Conservation (phyloP, 1,284 basidiomycete genomes). For the Apiotrichum sp. region DNA sequence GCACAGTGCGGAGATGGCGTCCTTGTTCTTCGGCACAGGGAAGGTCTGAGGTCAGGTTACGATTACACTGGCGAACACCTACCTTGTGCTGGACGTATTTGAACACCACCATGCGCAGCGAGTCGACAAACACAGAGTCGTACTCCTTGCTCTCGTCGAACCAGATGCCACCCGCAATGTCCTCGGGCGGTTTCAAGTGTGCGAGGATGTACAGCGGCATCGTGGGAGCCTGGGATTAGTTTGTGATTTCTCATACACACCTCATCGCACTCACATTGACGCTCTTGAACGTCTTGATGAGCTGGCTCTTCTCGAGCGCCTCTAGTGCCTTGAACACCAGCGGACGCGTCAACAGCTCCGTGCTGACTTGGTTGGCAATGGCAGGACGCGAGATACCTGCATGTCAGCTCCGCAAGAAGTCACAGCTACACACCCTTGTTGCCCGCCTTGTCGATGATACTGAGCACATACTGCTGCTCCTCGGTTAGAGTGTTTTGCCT, state of each 20-base stretch:
- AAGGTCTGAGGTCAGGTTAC: conserved; percentile 23
- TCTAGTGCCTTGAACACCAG: conserved; percentile 36
- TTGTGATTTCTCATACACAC: not conserved
- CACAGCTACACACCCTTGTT: conserved; percentile 15
- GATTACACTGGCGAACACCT: conserved; percentile 1
- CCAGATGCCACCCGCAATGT: conserved; percentile 45
- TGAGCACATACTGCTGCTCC: conserved; percentile 34
- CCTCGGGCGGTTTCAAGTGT: conserved; percentile 39
- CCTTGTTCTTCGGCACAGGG: conserved; percentile 20
- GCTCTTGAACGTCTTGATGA: conserved; percentile 43
- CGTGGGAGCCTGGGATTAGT: conserved; percentile 33
- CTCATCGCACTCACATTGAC: conserved; percentile 32
- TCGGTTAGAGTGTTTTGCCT: conserved; percentile 32
- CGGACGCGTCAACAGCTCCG: conserved; percentile 28
- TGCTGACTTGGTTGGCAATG: conserved; percentile 25
- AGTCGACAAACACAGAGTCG: conserved; percentile 39
- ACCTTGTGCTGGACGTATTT: conserved; percentile 30
- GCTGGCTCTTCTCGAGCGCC: conserved; percentile 32
- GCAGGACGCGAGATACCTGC: conserved; percentile 21
- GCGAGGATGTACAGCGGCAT: conserved; percentile 37
- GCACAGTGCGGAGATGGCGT: conserved; percentile 18
- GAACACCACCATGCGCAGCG: conserved; percentile 30
- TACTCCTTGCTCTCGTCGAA: conserved; percentile 44
- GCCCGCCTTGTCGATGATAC: conserved; percentile 20
- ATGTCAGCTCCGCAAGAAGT: conserved; percentile 2